Evolutionary conservation across 164 flowering plant species (phyloP).

Genomic region (Magnolia changhungtana): DNA sequence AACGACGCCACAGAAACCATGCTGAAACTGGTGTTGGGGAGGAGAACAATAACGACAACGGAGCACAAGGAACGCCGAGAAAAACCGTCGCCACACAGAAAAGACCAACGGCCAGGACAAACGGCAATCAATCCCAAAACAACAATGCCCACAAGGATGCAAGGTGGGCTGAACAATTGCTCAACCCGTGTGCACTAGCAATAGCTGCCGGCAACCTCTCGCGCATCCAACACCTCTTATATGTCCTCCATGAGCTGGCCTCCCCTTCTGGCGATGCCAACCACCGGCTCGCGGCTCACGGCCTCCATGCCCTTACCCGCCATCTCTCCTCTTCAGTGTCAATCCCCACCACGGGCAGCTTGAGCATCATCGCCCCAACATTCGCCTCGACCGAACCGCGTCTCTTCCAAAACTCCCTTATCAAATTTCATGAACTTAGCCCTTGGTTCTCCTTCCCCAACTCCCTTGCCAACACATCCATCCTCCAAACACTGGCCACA

Average conservation of each 20-base stretch:
- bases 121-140: conserved; percentile 29
- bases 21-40: conserved; percentile 8
- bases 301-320: conserved; percentile 52
- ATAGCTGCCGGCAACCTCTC: conserved; percentile 40
- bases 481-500: conserved; percentile 49
- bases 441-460: conserved; percentile 82
- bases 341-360: conserved; percentile 16
- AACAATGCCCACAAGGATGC: conserved; percentile 42
- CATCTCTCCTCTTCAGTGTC: conserved; percentile 28
- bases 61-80: conserved; percentile 22
- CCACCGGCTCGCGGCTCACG: conserved; percentile 59
- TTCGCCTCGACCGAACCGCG: conserved; percentile 53
- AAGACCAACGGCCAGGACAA: conserved; percentile 21
- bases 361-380: conserved; percentile 7
- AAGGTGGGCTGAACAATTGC: conserved; percentile 84
- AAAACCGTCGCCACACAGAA: conserved; percentile 29
- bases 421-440: conserved; percentile 62
- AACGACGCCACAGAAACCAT: conserved; percentile 19
- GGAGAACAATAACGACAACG: conserved; percentile 15
- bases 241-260: conserved; percentile 66
- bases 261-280: conserved; percentile 70
- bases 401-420: conserved; percentile 47
- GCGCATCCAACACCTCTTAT: conserved; percentile 63
- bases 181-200: conserved; percentile 74
- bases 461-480: conserved; percentile 57